Conservation (phyloP, 306 rosid species). For the Glycyrrhiza uralensis region DNA sequence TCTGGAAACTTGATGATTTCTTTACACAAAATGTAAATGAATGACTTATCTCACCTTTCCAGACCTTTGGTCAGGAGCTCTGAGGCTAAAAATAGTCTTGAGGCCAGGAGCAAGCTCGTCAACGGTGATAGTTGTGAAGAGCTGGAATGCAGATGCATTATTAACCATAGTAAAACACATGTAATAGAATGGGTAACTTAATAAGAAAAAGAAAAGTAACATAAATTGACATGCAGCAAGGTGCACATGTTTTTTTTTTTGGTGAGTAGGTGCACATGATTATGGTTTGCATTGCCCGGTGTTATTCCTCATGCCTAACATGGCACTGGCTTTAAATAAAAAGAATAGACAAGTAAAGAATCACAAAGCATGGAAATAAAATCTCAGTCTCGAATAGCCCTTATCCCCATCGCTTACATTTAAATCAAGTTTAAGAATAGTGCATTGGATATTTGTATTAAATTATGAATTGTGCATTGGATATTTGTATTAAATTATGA, state of each 20-base stretch:
- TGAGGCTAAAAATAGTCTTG: constrained; percentile 73
- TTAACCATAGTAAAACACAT: not conserved
- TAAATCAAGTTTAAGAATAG: not conserved
- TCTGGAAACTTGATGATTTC: not conserved
- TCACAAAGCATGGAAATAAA: not conserved
- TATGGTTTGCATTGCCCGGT: not conserved
- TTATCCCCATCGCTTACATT: not conserved
- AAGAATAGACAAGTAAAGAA: not conserved
- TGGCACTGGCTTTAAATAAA: not conserved
- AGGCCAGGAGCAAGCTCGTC: constrained; percentile 79
- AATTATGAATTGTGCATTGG: not conserved
- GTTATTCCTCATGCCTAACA: not conserved
- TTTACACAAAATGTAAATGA: not conserved
- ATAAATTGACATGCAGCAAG: not conserved
- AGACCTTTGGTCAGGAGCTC: constrained; percentile 86
- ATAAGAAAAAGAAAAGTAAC: not conserved
- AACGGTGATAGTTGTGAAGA: constrained; percentile 62
- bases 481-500: not conserved
- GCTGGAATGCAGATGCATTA: constrained; percentile 42
- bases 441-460: not conserved
- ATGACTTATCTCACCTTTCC: constrained; percentile 62
- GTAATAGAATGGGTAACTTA: not conserved
- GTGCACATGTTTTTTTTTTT: no score
- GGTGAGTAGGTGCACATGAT: no score
- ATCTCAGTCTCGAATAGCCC: not conserved